Evolutionary conservation across 208 protist genomes (phyloP).

Genomic region (Trypanosoma mega): DNA sequence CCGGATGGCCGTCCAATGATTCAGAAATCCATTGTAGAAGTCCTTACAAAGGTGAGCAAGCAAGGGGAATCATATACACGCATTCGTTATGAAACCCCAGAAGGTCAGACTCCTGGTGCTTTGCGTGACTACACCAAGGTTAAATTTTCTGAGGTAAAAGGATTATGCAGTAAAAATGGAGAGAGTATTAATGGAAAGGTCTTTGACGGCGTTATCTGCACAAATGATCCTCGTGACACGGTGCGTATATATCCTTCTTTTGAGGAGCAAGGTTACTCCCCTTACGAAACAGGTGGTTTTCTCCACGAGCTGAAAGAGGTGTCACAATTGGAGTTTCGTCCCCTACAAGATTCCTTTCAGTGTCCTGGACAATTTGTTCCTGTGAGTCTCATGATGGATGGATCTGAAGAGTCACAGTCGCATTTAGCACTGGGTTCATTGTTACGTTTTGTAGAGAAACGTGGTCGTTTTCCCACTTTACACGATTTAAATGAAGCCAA

Average conservation of each 20-base stretch:
- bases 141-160: slow-evolving; percentile 83
- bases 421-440: slow-evolving; percentile 66
- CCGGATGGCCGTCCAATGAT: slow-evolving; percentile 75
- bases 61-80: slow-evolving; percentile 62
- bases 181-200: slow-evolving; percentile 61
- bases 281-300: slow-evolving; percentile 84
- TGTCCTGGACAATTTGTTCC: slow-evolving; percentile 67
- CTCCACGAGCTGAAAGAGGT: slow-evolving; percentile 84
- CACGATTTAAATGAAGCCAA: slow-evolving; percentile 61
- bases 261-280: slow-evolving; percentile 56
- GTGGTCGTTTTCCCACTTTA: slow-evolving; percentile 62
- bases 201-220: slow-evolving; percentile 79
- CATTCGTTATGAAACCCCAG: slow-evolving; percentile 80
- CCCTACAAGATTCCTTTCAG: slow-evolving; percentile 50
- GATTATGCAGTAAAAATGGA: slow-evolving; percentile 55
- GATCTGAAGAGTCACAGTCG: slow-evolving; percentile 68
- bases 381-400: slow-evolving; percentile 88
- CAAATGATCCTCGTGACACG: slow-evolving; percentile 65
- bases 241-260: slow-evolving; percentile 88
- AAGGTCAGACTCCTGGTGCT: slow-evolving; percentile 78
- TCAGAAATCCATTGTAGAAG: slow-evolving; percentile 74
- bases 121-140: slow-evolving; percentile 85
- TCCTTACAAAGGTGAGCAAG: slow-evolving; percentile 57
- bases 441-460: slow-evolving; percentile 64
- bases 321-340: slow-evolving; percentile 47